phyloP scores from a whole-genome alignment of 306 rosid species.

The Glycine soja region DNA sequence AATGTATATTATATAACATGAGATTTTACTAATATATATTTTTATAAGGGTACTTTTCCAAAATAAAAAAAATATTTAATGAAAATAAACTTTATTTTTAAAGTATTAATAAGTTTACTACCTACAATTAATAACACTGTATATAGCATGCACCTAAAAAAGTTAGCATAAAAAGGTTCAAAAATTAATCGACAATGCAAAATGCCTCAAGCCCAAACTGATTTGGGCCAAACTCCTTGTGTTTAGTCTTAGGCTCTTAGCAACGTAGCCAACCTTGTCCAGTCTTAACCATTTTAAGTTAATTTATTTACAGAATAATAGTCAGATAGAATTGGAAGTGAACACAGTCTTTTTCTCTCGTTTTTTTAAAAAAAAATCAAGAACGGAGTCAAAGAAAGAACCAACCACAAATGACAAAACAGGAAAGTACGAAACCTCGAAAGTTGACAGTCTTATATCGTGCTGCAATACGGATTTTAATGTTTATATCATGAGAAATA shows the following conservation, averaged over 20 bases:
- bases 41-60: background rate
- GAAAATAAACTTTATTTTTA: background rate
- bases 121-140: background rate
- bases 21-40: background rate
- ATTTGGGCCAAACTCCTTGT: background rate
- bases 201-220: background rate
- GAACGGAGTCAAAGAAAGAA: background rate
- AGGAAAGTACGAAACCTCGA: too few species aligned
- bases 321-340: background rate
- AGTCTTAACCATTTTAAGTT: background rate
- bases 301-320: background rate
- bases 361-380: too few species aligned
- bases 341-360: too few species aligned
- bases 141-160: background rate
- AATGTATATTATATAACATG: too few species aligned
- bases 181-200: background rate
- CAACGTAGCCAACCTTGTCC: background rate
- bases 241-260: background rate
- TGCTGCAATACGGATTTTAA: too few species aligned
- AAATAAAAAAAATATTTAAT: background rate
- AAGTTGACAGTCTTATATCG: too few species aligned
- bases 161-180: background rate
- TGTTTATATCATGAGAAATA: too few species aligned
- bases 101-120: too few species aligned
- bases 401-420: background rate